A percentile compares a stretch with the other conserved stretches of the same genome.
These are phyloP conservation scores for Aphanomyces stellatus DNA, from an alignment of 352 stramenopile genomes.

Conservation along the genomic window DNA sequence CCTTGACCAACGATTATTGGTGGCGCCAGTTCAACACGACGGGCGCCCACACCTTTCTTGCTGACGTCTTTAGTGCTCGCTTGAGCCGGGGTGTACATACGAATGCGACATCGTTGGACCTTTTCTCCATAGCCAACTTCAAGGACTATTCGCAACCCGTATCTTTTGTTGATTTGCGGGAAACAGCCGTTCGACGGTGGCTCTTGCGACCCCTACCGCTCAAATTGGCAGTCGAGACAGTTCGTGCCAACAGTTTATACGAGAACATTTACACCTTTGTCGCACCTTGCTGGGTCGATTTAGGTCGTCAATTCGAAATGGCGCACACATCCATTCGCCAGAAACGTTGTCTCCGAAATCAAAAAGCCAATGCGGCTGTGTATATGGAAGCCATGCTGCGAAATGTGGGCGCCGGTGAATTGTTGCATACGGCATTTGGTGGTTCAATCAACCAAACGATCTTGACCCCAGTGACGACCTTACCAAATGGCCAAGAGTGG, in stretches of 20 bases:
- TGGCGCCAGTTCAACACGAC: slow-evolving; percentile 13
- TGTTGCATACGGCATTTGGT: background rate
- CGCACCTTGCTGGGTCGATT: slow-evolving; percentile 10
- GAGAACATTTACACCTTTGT: slow-evolving; percentile 3
- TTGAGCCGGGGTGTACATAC: no score
- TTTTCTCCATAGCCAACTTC: background rate
- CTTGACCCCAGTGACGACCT: background rate
- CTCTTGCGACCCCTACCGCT: background rate
- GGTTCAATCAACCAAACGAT: background rate
- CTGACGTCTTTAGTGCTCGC: background rate
- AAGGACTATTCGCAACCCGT: background rate
- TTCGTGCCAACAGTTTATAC: background rate
- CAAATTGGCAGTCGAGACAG: background rate
- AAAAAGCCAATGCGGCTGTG: background rate
- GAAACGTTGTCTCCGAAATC: background rate
- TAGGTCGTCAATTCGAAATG: background rate
- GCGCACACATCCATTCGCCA: slow-evolving; percentile 5
- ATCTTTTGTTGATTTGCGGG: slow-evolving; percentile 5
- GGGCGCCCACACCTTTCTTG: slow-evolving; percentile 7
- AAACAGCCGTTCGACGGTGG: background rate
- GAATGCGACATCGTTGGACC: no score
- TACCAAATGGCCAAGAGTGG: background rate
- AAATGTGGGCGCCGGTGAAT: slow-evolving; percentile 12
- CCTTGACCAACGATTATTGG: slow-evolving; percentile 15
- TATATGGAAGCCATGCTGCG: slow-evolving; percentile 8